Evolutionary conservation across 2,329 filamentous ascomycete genomes (phyloP).

Genomic region (Cyphellophora europaea): DNA sequence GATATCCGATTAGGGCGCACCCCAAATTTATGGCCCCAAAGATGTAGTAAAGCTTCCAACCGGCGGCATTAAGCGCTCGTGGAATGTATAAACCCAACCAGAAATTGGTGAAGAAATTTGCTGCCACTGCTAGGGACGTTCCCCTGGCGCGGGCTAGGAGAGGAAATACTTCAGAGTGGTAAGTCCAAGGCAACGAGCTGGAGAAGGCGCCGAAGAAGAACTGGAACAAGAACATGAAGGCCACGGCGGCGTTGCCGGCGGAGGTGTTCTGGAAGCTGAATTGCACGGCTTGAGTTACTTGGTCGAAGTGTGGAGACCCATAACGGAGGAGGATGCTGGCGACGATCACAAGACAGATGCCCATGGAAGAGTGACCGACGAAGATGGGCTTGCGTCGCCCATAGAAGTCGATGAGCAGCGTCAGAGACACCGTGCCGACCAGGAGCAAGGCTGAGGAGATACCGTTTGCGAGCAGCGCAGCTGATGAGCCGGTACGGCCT

Average conservation of each 20-base stretch:
- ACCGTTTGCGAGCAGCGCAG: not conserved
- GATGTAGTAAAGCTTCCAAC: conserved; percentile 1
- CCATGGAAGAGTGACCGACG: not conserved
- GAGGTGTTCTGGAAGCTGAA: not conserved
- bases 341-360: not conserved
- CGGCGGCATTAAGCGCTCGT: not conserved
- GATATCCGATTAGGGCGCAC: not conserved
- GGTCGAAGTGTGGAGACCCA: not conserved
- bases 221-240: conserved; percentile 1
- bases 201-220: not conserved
- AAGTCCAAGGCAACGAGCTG: not conserved
- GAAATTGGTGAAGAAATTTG: not conserved
- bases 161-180: not conserved
- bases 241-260: not conserved
- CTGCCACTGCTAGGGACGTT: not conserved
- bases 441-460: not conserved
- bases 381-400: not conserved
- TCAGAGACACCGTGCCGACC: not conserved
- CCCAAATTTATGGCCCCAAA: not conserved
- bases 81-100: conserved; percentile 1
- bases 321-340: not conserved
- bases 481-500: not conserved
- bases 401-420: conserved; percentile 1
- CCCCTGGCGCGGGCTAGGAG: not conserved
- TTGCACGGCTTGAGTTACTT: not conserved